phyloP scores from a whole-genome alignment of 1,284 basidiomycete species.

The Sporisorium graminicola region DNA sequence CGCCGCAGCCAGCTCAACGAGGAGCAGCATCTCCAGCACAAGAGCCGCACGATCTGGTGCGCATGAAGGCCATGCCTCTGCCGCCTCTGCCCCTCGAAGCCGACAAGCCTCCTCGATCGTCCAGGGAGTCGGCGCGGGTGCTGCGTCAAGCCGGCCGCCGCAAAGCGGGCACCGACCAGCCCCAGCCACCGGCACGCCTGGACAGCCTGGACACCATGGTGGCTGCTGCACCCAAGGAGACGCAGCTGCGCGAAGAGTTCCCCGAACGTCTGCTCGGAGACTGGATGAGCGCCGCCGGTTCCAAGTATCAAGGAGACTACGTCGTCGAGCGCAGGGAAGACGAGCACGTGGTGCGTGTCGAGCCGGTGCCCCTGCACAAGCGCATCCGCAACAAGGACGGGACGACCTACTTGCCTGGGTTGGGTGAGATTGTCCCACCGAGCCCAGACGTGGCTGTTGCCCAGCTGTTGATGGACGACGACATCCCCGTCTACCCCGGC shows the following conservation, averaged over 20 bases:
- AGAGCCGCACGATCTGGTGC: constrained; percentile 15
- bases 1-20: constrained; percentile 11
- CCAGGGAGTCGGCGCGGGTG: constrained; percentile 9
- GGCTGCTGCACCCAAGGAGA: constrained; percentile 32
- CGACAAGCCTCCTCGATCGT: constrained; percentile 19
- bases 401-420: constrained; percentile 24
- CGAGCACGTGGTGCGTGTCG: constrained; percentile 11
- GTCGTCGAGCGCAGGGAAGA: background rate
- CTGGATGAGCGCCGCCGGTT: constrained; percentile 19
- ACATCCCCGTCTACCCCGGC: constrained; percentile 15
- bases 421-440: constrained; percentile 43
- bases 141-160: constrained; percentile 30
- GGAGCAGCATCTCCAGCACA: background rate
- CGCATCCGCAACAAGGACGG: constrained; percentile 25
- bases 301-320: too few species aligned
- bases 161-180: constrained; percentile 21
- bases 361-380: constrained; percentile 29
- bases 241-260: constrained; percentile 32
- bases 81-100: constrained; percentile 24
- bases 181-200: constrained; percentile 25
- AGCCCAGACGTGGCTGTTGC: constrained; percentile 21
- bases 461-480: background rate
- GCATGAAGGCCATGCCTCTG: constrained; percentile 33
- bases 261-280: constrained; percentile 40
- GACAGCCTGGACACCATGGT: constrained; percentile 36